These are phyloP conservation scores for Alternaria hordeiaustralica DNA, from an alignment of 2,329 filamentous ascomycete genomes.

Conservation along the genomic window DNA sequence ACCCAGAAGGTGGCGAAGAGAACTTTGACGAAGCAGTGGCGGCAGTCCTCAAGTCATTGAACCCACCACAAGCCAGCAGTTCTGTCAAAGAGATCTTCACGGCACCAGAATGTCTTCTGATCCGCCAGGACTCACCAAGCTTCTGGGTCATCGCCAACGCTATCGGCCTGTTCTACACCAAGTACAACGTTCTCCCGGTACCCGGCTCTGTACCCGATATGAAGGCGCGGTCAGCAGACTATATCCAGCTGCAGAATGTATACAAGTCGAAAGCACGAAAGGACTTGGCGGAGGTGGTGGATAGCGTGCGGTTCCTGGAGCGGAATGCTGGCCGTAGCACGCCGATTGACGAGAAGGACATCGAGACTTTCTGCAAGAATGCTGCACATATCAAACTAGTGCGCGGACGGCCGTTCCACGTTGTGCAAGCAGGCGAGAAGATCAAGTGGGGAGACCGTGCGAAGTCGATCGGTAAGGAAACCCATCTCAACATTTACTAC, in stretches of 20 bases:
- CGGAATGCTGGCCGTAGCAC: conserved; percentile 55
- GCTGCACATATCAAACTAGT: conserved; percentile 92
- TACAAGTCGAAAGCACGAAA: conserved; percentile 87
- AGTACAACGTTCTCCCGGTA: conserved; percentile 77
- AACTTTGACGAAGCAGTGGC: conserved; percentile 93
- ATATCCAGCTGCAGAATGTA: conserved; percentile 87
- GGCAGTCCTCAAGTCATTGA: conserved; percentile 87
- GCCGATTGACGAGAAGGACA: conserved; percentile 70
- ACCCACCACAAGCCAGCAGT: conserved; percentile 69
- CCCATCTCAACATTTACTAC: neutral
- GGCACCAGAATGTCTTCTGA: conserved; percentile 64
- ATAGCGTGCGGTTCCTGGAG: conserved; percentile 66
- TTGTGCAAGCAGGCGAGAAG: conserved; percentile 52
- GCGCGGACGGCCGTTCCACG: conserved; percentile 64
- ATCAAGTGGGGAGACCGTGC: conserved; percentile 57
- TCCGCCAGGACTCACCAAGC: conserved; percentile 59
- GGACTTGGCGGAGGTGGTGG: conserved; percentile 77
- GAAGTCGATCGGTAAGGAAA: conserved; percentile 59
- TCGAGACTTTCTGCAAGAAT: conserved; percentile 94
- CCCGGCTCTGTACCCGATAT: conserved; percentile 92
- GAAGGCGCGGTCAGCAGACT: conserved; percentile 92
- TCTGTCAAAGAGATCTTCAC: conserved; percentile 80
- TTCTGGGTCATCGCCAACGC: conserved; percentile 93
- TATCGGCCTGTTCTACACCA: conserved; percentile 75
- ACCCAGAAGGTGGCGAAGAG: conserved; percentile 87